Conservation (phyloP, 78 protist species). For the Dictyostelium brefeldianum region DNA sequence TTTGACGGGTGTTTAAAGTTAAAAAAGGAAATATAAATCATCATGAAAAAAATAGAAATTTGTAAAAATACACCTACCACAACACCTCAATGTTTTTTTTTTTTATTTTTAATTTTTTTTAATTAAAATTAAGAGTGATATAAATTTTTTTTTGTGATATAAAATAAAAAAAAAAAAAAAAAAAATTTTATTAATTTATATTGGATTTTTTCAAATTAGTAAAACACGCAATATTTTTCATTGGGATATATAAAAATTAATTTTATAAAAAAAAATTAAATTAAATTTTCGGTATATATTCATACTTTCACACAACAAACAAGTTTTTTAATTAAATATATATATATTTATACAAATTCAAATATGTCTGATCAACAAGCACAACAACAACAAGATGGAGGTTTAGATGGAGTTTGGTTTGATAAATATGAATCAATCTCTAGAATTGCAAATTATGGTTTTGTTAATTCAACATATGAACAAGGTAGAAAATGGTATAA, state of each 20-base stretch:
- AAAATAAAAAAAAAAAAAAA: not conserved
- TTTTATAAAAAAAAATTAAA: not conserved
- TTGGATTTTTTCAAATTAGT: no score
- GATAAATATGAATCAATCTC: conserved; percentile 35
- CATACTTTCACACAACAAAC: no score
- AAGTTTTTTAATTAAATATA: not conserved
- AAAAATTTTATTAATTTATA: not conserved
- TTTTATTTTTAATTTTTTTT: no score
- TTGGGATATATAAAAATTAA: not conserved
- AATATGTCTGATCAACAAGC: not conserved
- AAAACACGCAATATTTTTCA: not conserved
- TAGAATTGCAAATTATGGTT: conserved; percentile 24
- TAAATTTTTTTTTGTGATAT: no score
- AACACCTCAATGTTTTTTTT: no score
- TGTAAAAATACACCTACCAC: no score
- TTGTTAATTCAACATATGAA: not conserved
- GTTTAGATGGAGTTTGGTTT: conserved; percentile 15
- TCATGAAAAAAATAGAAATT: no score
- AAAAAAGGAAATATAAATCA: no score
- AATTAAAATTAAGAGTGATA: no score
- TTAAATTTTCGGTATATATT: no score
- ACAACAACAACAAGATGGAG: not conserved
- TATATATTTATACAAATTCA: not conserved
- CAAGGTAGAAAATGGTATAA: conserved; percentile 20
- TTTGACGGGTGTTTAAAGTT: no score